Evolutionary conservation across 2,329 filamentous ascomycete species (phyloP).

Genomic region (Elsinoe ampelina): DNA sequence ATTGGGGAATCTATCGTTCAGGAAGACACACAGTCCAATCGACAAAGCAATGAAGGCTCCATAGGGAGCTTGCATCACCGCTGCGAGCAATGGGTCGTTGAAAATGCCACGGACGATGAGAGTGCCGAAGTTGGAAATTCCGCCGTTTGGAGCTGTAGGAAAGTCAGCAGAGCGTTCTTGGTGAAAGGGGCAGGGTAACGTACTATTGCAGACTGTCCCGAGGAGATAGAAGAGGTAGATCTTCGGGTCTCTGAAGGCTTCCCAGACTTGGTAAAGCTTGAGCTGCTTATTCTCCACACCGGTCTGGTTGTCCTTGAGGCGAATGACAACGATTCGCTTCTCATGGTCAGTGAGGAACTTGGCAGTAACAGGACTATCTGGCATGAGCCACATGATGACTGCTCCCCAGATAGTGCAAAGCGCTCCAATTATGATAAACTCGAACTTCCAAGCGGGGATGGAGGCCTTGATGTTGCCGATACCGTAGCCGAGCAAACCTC

Average conservation of each 20-base stretch:
- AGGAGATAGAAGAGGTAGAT: slow-evolving; percentile 47
- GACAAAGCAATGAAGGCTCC: slow-evolving; percentile 40
- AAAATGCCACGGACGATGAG: slow-evolving; percentile 49
- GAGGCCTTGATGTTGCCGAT: slow-evolving; percentile 50
- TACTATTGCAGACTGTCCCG: slow-evolving; percentile 39
- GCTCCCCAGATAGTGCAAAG: slow-evolving; percentile 50
- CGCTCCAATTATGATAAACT: slow-evolving; percentile 50
- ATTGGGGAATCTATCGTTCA: slow-evolving; percentile 32
- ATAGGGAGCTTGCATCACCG: slow-evolving; percentile 44
- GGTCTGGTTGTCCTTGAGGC: slow-evolving; percentile 47
- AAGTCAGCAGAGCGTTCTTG: not conserved
- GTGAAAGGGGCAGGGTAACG: slow-evolving; percentile 26
- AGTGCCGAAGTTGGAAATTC: slow-evolving; percentile 48
- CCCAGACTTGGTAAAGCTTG: slow-evolving; percentile 45
- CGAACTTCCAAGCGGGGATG: slow-evolving; percentile 54
- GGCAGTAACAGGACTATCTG: slow-evolving; percentile 48
- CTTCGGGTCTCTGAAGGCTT: slow-evolving; percentile 49
- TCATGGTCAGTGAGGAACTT: slow-evolving; percentile 42
- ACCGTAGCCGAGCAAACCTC: slow-evolving; percentile 42
- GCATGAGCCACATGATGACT: slow-evolving; percentile 47
- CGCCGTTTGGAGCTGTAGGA: slow-evolving; percentile 27
- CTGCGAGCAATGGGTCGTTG: slow-evolving; percentile 43
- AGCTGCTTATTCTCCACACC: slow-evolving; percentile 48
- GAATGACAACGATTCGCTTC: slow-evolving; percentile 43
- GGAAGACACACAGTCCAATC: slow-evolving; percentile 38